These are phyloP conservation scores for Senna siamea DNA, from an alignment of 306 rosid genomes.

Conservation along the genomic window DNA sequence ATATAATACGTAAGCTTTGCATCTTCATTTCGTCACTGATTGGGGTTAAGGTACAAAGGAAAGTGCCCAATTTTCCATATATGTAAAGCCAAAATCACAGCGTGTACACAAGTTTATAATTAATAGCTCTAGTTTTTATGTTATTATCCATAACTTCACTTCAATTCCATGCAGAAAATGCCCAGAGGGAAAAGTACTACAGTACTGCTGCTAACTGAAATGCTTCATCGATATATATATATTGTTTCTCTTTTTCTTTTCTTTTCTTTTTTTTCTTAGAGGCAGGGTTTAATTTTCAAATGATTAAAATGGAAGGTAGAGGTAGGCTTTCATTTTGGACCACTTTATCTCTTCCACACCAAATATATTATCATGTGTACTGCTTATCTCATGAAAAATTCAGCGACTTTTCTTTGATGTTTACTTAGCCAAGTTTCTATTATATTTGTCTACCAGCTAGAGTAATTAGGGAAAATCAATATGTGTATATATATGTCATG, in stretches of 20 bases:
- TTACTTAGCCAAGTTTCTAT: too few species aligned
- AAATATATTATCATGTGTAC: conserved; percentile 18
- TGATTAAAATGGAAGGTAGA: conserved; percentile 44
- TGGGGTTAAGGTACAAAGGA: conserved; percentile 24
- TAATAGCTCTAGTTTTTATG: too few species aligned
- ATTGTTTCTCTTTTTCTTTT: conserved; percentile 4
- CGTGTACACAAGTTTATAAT: background rate
- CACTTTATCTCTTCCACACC: conserved; percentile 37
- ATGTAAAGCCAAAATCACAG: background rate
- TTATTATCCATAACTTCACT: too few species aligned
- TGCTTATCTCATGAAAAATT: background rate
- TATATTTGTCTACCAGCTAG: too few species aligned
- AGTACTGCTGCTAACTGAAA: background rate
- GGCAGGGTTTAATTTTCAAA: conserved; percentile 37
- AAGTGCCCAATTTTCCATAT: background rate
- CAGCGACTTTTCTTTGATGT: background rate
- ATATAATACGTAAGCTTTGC: conserved; percentile 57
- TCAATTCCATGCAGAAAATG: too few species aligned
- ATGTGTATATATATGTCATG: background rate
- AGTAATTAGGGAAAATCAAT: background rate
- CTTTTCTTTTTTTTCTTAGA: background rate
- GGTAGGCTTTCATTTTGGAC: conserved; percentile 47
- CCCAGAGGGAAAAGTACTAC: too few species aligned
- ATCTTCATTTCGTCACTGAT: conserved; percentile 55
- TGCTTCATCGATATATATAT: conserved; percentile 20